Evolutionary conservation across 805 yeast species (phyloP).

Genomic region (Nadsonia fulvescens): DNA sequence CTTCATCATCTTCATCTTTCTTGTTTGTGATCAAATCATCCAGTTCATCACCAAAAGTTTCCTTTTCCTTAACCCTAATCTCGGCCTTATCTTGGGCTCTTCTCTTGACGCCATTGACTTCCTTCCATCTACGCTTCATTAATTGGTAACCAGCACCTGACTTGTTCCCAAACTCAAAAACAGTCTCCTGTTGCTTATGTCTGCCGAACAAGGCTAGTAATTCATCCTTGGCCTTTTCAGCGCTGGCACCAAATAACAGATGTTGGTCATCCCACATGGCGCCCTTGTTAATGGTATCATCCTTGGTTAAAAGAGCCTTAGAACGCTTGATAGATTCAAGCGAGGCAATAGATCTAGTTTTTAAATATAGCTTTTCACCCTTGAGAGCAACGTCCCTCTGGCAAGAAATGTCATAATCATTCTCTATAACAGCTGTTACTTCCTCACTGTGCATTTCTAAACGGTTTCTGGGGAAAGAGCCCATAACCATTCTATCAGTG

Average conservation of each 20-base stretch:
- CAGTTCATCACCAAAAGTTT: too few relatives aligned
- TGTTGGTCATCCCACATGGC: slow-evolving; percentile 77
- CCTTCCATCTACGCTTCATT: slow-evolving; percentile 74
- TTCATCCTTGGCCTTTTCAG: slow-evolving; percentile 36
- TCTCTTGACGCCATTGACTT: slow-evolving; percentile 74
- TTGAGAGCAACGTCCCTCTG: slow-evolving; percentile 56
- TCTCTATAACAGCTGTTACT: slow-evolving; percentile 37
- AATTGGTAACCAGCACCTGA: slow-evolving; percentile 39
- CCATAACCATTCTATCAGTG: slow-evolving; percentile 63
- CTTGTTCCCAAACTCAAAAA: slow-evolving; percentile 57
- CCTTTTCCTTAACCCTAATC: slow-evolving; percentile 50
- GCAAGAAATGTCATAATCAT: slow-evolving; percentile 49
- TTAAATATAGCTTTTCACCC: slow-evolving; percentile 75
- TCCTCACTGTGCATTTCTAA: slow-evolving; percentile 61
- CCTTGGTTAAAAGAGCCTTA: slow-evolving; percentile 48
- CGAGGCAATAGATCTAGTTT: slow-evolving; percentile 78
- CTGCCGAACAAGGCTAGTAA: slow-evolving; percentile 57
- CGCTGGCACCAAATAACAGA: slow-evolving; percentile 30
- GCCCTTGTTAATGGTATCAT: too few relatives aligned
- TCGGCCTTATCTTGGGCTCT: slow-evolving; percentile 48
- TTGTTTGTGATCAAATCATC: slow-evolving; percentile 10
- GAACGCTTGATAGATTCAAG: slow-evolving; percentile 70
- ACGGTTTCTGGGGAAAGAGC: slow-evolving; percentile 57
- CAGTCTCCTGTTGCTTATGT: slow-evolving; percentile 69
- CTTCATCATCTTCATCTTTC: slow-evolving; percentile 5